Percentiles rank a stretch among this genome's conserved stretches.
Conservation (phyloP, 306 rosid genomes). For the Comarum palustre region DNA sequence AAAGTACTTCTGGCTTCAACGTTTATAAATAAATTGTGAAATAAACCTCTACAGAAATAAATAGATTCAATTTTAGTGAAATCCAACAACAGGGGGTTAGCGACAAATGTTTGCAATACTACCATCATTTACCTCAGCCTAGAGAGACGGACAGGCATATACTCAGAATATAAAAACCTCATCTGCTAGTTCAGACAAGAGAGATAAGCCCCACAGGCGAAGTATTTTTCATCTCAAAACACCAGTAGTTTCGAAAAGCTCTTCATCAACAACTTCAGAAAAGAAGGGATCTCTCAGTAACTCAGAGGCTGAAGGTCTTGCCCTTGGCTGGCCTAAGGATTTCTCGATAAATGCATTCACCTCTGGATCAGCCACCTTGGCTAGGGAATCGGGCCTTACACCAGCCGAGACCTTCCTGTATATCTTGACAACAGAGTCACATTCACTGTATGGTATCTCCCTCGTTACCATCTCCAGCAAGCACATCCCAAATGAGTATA, state of each 20-base stretch:
- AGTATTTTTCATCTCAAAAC: background rate
- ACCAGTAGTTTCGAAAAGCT: background rate
- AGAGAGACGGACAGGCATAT: conserved; percentile 8
- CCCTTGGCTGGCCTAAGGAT: conserved; percentile 78
- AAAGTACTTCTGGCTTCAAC: background rate
- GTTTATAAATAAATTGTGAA: background rate
- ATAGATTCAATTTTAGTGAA: background rate
- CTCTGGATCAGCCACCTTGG: conserved; percentile 58
- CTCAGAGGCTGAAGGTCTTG: conserved; percentile 84
- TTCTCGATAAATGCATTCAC: conserved; percentile 71
- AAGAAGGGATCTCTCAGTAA: conserved; percentile 85
- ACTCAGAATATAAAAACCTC: conserved; percentile 16
- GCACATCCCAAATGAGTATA: conserved; percentile 91
- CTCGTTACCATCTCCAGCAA: conserved; percentile 87
- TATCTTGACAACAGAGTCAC: conserved; percentile 78
- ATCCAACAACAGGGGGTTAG: background rate
- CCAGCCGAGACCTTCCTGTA: conserved; percentile 77
- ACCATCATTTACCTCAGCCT: conserved; percentile 1
- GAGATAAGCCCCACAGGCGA: background rate
- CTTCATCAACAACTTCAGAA: conserved; percentile 48
- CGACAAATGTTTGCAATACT: background rate
- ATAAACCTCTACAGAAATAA: background rate
- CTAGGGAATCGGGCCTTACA: conserved; percentile 62
- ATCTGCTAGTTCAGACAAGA: conserved; percentile 11
- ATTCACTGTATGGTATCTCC: conserved; percentile 93